These are phyloP conservation scores for Pythium dissimile DNA, from an alignment of 352 stramenopile species.

Conservation along the genomic window DNA sequence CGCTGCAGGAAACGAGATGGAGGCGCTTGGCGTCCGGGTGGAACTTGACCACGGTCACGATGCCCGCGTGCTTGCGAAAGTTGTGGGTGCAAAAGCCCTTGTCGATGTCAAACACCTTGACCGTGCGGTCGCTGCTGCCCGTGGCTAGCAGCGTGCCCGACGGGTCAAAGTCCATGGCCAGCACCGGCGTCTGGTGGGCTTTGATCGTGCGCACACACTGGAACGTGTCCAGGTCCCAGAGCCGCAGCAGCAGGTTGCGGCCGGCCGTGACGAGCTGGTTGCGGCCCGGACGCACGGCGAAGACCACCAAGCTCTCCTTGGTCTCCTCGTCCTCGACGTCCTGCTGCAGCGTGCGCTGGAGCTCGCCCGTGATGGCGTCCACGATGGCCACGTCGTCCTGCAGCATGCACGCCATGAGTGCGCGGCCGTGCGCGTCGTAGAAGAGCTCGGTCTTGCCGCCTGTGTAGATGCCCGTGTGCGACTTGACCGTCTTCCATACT, in stretches of 20 bases:
- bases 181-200: slow-evolving; percentile 66
- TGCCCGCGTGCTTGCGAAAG: slow-evolving; percentile 83
- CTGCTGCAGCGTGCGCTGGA: slow-evolving; percentile 73
- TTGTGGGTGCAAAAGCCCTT: slow-evolving; percentile 94
- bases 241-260: slow-evolving; percentile 77
- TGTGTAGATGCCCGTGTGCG: slow-evolving; percentile 77
- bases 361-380: slow-evolving; percentile 60
- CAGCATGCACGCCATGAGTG: slow-evolving; percentile 71
- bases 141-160: slow-evolving; percentile 93
- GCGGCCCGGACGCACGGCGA: slow-evolving; percentile 57
- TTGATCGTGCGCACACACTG: slow-evolving; percentile 80
- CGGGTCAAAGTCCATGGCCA: slow-evolving; percentile 87
- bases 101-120: slow-evolving; percentile 94
- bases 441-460: slow-evolving; percentile 79
- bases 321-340: slow-evolving; percentile 72
- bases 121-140: slow-evolving; percentile 93
- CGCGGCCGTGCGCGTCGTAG: slow-evolving; percentile 21
- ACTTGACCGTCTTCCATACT: slow-evolving; percentile 73
- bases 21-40: slow-evolving; percentile 65
- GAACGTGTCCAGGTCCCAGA: slow-evolving; percentile 85
- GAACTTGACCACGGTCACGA: slow-evolving; percentile 88
- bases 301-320: slow-evolving; percentile 84
- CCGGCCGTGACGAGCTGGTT: slow-evolving; percentile 85
- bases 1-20: slow-evolving; percentile 72
- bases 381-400: slow-evolving; percentile 82